Percentiles rank a stretch among this genome's conserved stretches.
Evolutionary conservation across 2,329 filamentous ascomycete species (phyloP).

Genomic region (Colletotrichum sp.): DNA sequence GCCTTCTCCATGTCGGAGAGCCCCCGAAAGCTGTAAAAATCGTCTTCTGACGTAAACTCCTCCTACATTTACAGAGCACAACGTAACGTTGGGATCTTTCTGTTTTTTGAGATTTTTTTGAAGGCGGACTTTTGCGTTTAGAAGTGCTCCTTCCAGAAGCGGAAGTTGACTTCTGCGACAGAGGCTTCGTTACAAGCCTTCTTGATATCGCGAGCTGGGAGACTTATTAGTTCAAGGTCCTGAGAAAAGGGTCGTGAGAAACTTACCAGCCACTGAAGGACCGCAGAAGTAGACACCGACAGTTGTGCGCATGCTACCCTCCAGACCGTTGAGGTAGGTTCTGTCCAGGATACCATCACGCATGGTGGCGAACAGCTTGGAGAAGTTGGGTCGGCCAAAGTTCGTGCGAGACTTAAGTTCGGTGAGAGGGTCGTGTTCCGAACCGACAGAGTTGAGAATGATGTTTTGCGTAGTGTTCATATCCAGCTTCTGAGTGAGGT

Average conservation of each 20-base stretch:
- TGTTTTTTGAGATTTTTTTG: background rate
- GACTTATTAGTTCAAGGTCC: constrained; percentile 36
- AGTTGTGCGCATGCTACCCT: constrained; percentile 78
- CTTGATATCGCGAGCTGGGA: constrained; percentile 80
- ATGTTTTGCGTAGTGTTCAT: constrained; percentile 95
- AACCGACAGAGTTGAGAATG: constrained; percentile 92
- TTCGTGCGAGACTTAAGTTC: constrained; percentile 90
- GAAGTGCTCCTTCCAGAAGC: constrained; percentile 99
- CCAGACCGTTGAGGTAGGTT: constrained; percentile 83
- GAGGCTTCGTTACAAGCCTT: constrained; percentile 77
- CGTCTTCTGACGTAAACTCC: background rate
- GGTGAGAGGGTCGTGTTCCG: constrained; percentile 86
- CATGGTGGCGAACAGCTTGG: constrained; percentile 81
- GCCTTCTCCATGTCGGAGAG: background rate
- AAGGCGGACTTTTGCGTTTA: constrained; percentile 36
- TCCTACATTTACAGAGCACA: constrained; percentile 2
- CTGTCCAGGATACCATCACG: constrained; percentile 85
- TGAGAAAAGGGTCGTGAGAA: background rate
- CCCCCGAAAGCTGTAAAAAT: background rate
- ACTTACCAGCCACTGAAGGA: constrained; percentile 71
- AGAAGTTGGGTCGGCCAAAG: constrained; percentile 93
- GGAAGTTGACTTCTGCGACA: constrained; percentile 83
- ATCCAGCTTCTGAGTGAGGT: constrained; percentile 92
- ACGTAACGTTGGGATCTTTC: background rate
- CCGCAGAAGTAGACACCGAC: constrained; percentile 99